These are phyloP conservation scores for Craterostigma plantagineum DNA, from an alignment of 257 asterid species.

Conservation along the genomic window DNA sequence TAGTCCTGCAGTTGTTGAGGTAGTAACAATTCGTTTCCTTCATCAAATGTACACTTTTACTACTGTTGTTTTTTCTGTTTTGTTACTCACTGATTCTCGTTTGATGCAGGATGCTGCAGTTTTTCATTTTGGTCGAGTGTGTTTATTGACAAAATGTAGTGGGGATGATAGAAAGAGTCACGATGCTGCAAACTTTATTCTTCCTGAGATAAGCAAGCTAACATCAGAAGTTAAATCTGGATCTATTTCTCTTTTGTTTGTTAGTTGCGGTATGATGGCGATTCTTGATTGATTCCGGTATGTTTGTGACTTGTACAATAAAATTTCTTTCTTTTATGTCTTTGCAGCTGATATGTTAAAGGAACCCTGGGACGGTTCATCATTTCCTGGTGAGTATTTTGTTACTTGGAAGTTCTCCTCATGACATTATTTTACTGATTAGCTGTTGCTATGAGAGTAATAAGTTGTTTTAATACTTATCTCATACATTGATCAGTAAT, in stretches of 20 bases:
- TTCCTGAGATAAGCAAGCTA: slow-evolving; percentile 75
- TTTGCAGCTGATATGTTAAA: slow-evolving; percentile 44
- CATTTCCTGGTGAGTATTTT: slow-evolving; percentile 42
- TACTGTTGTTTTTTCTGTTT: slow-evolving; percentile 7
- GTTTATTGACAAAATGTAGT: slow-evolving; percentile 39
- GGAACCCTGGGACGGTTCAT: slow-evolving; percentile 32
- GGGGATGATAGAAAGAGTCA: slow-evolving; percentile 37
- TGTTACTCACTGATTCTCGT: slow-evolving; percentile 15
- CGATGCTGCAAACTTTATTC: slow-evolving; percentile 51
- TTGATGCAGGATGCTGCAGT: slow-evolving; percentile 50
- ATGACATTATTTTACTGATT: slow-evolving; percentile 6
- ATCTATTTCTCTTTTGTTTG: slow-evolving; percentile 65
- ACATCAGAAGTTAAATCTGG: slow-evolving; percentile 57
- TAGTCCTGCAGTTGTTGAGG: slow-evolving; percentile 47
- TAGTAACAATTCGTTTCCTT: slow-evolving; percentile 8
- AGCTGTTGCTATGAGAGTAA: slow-evolving; percentile 1
- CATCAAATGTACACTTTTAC: slow-evolving; percentile 3
- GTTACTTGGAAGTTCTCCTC: slow-evolving; percentile 3
- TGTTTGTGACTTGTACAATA: slow-evolving; percentile 2
- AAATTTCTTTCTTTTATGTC: neutral
- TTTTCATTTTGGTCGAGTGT: slow-evolving; percentile 49
- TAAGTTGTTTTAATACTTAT: slow-evolving; percentile 5
- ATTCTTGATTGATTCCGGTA: slow-evolving; percentile 7
- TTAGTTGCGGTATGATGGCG: slow-evolving; percentile 48
- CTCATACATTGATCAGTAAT: neutral